These are phyloP conservation scores for Rhinocladiella similis DNA, from an alignment of 2,329 filamentous ascomycete species.

Conservation along the genomic window DNA sequence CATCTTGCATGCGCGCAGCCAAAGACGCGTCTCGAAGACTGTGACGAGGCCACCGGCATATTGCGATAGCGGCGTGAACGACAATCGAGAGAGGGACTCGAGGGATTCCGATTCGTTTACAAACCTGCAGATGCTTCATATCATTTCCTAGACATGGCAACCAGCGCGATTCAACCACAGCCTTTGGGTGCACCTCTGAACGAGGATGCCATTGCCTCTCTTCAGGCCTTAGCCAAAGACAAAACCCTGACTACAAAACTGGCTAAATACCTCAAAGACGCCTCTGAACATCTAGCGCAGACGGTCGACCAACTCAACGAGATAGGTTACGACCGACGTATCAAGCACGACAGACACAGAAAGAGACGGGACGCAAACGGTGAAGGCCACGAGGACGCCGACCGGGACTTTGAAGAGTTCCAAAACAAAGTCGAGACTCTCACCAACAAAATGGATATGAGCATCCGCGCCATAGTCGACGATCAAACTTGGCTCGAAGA, in stretches of 20 bases:
- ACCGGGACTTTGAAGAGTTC: slow-evolving; percentile 27
- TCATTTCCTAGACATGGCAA: not conserved
- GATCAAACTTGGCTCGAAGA: slow-evolving; percentile 48
- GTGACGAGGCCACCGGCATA: not conserved
- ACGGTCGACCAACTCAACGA: slow-evolving; percentile 17
- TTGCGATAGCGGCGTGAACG: not conserved
- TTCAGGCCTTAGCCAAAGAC: slow-evolving; percentile 11
- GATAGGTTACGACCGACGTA: slow-evolving; percentile 8
- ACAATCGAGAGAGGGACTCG: too few species aligned
- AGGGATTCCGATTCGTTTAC: too few species aligned
- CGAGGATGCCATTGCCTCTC: slow-evolving; percentile 9
- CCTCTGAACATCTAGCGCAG: slow-evolving; percentile 15
- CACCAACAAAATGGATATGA: slow-evolving; percentile 58
- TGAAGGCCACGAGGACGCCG: not conserved
- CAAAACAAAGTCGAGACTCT: slow-evolving; percentile 50
- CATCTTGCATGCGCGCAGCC: too few species aligned
- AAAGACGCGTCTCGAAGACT: not conserved
- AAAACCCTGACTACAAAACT: slow-evolving; percentile 10
- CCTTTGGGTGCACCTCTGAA: slow-evolving; percentile 18
- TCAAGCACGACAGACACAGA: slow-evolving; percentile 5
- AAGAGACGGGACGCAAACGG: slow-evolving; percentile 2
- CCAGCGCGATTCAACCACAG: slow-evolving; percentile 14
- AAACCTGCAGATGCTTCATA: too few species aligned
- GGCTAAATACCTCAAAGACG: slow-evolving; percentile 10
- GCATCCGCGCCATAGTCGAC: slow-evolving; percentile 61